A percentile compares a stretch with the other conserved stretches of the same genome.
phyloP scores from a whole-genome alignment of 768 basidiomycete species.

The Boletus eberwhitei region DNA sequence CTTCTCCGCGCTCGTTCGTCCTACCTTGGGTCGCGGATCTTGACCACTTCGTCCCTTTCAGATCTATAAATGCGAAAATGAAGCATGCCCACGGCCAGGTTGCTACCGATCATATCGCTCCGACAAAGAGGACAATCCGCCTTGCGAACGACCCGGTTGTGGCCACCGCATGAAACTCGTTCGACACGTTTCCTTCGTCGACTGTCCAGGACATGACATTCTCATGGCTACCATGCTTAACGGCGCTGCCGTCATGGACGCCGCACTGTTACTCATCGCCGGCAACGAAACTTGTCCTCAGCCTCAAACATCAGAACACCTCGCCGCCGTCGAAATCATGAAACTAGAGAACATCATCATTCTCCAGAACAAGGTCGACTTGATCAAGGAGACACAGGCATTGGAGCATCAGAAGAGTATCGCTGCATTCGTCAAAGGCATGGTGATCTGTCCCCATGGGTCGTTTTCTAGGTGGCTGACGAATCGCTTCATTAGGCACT shows the following conservation, averaged over 20 bases:
- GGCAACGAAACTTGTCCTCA: conserved; percentile 99
- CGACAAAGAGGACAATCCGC: conserved; percentile 90
- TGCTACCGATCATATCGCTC: conserved; percentile 93
- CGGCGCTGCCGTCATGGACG: conserved; percentile 99
- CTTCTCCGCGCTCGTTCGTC: not conserved
- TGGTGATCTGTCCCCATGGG: conserved; percentile 8
- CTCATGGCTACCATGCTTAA: conserved; percentile 99
- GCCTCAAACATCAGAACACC: conserved; percentile 97
- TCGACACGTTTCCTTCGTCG: conserved; percentile 98
- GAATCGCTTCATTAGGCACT: conserved; percentile 57
- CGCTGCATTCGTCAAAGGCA: conserved; percentile 90
- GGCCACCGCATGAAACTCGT: conserved; percentile 86
- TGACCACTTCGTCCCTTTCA: conserved; percentile 31
- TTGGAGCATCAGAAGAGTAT: conserved; percentile 97
- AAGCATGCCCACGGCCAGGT: conserved; percentile 88
- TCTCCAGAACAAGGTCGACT: conserved; percentile 96
- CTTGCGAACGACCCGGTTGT: conserved; percentile 92
- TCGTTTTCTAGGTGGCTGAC: not conserved
- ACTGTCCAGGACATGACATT: conserved; percentile 97
- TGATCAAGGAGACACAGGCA: conserved; percentile 93
- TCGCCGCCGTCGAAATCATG: conserved; percentile 99
- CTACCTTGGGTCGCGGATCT: not conserved
- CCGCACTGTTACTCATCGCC: conserved; percentile 90
- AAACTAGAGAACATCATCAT: conserved; percentile 98
- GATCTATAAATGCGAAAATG: conserved; percentile 98